Evolutionary conservation across 257 asterid species (phyloP), one percentile per base, ranked within the genome.

Genomic region (Solanum medicagineum): DNA sequence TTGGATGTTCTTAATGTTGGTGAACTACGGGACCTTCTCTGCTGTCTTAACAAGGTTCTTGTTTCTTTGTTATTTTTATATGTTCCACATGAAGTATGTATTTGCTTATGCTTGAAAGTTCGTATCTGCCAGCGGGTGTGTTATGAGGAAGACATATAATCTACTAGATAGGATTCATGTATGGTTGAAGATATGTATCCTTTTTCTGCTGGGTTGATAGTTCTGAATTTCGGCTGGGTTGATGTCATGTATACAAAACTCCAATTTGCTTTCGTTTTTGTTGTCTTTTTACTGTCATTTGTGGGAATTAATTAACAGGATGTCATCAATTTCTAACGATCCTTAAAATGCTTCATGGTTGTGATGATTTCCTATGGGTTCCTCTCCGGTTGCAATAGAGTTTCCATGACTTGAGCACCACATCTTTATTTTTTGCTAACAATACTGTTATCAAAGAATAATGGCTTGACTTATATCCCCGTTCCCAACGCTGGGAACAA

Each of bases 31-130:
- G 36, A 32, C 36, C 36, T 32, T 32, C 36, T 32, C 36, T 32
- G 36, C 36, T 32, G 36, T 32, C 91, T 90, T 90, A 92, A 92
- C 51, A 92, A 89, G 97, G 98, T 94, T 63, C 81, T 87, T 87
- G 70, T 80, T 84, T 75, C 12, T 77, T 66, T 87, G 55, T 66
- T 87, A 60, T 12, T 77, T 82, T 77, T 73, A 1, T 1, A 16
- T 16, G 80, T 68, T 11, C 6, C 24, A 68, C 32, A 44, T 13
- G 84, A 44, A 40, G 42, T 15, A 10, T 19, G 13, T n/a, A 7
- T 32, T 13, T 44, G 56, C 40, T 36, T 36, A 14, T 29, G 45
- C 77, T 24, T 83, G 79, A 32, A 70, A 24, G 49, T 19, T 68
- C 36, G 9, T 68, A 36, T 32, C 20, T 68, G 47, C 51, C 75